Conservation (phyloP, 2,329 filamentous ascomycete genomes). For the Diaporthe vexans region DNA sequence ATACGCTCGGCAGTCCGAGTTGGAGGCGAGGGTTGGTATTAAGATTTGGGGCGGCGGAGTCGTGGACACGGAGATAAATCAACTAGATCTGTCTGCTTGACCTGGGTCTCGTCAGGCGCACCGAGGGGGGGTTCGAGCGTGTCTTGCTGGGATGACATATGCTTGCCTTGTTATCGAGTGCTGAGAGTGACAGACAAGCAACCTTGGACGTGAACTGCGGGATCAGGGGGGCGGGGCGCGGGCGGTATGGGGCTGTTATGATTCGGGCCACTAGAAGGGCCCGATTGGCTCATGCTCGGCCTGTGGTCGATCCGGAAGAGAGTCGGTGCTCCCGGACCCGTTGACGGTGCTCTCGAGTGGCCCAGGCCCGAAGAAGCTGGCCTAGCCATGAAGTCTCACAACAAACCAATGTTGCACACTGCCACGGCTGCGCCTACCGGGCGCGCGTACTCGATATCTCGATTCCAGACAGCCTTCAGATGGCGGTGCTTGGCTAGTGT, state of each 20-base stretch:
- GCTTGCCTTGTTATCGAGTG: constrained; percentile 19
- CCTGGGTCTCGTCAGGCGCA: constrained; percentile 20
- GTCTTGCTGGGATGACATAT: constrained; percentile 15
- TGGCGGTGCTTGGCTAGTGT: not conserved
- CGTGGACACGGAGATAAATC: constrained; percentile 6
- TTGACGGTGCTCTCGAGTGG: constrained; percentile 9
- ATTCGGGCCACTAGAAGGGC: constrained; percentile 23
- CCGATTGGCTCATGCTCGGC: constrained; percentile 23
- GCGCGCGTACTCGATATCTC: not conserved
- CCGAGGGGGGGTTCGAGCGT: constrained; percentile 23
- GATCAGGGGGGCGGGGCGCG: constrained; percentile 10
- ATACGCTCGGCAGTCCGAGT: constrained; percentile 3
- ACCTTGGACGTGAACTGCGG: constrained; percentile 20
- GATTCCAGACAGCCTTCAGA: constrained; percentile 14
- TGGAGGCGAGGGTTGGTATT: constrained; percentile 14
- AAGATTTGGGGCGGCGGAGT: constrained; percentile 12
- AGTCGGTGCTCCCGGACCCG: constrained; percentile 28
- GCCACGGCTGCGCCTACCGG: constrained; percentile 23
- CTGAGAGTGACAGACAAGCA: constrained; percentile 20
- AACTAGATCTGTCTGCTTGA: not conserved
- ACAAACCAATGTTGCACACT: constrained; percentile 9
- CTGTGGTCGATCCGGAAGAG: constrained; percentile 26
- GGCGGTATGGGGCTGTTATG: constrained; percentile 4
- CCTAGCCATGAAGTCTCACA: not conserved
- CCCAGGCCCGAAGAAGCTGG: constrained; percentile 6